Conservation (phyloP, 2,329 filamentous ascomycete species). For the Harringtonia aguacate region DNA sequence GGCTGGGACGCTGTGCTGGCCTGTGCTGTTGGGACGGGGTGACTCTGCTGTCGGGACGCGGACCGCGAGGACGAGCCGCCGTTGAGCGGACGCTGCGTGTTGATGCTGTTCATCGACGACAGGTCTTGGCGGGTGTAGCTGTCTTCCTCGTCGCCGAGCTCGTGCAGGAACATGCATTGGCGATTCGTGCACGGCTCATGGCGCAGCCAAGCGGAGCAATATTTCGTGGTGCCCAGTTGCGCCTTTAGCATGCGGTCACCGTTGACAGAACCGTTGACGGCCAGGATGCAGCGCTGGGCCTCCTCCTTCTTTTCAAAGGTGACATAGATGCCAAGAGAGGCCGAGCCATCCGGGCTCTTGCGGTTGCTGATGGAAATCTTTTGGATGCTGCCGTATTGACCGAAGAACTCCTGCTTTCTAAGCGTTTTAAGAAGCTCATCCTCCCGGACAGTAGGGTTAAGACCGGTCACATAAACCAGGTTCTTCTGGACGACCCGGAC, state of each 20-base stretch:
- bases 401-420: conserved; percentile 86
- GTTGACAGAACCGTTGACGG: conserved; percentile 87
- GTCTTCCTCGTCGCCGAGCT: conserved; percentile 95
- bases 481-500: conserved; percentile 98
- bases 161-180: conserved; percentile 96
- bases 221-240: conserved; percentile 84
- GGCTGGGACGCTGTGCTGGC: conserved; percentile 32
- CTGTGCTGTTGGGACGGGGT: conserved; percentile 15
- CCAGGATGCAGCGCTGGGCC: conserved; percentile 78
- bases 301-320: conserved; percentile 90
- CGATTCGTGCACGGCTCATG: conserved; percentile 92
- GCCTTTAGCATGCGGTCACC: conserved; percentile 76
- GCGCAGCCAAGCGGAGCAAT: conserved; percentile 92
- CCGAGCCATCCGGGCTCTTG: conserved; percentile 65
- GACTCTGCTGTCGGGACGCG: conserved; percentile 40
- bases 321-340: conserved; percentile 95
- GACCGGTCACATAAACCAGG: conserved; percentile 91
- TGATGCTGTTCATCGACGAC: conserved; percentile 86
- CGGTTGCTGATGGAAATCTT: conserved; percentile 98
- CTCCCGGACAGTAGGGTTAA: conserved; percentile 85
- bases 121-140: conserved; percentile 92
- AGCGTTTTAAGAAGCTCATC: conserved; percentile 86
- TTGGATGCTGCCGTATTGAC: conserved; percentile 95
- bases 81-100: conserved; percentile 59
- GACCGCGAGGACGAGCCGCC: conserved; percentile 42